Base-by-base conservation (phyloP, 2,329 filamentous ascomycete species). In the Helotiales sp. region DNA sequence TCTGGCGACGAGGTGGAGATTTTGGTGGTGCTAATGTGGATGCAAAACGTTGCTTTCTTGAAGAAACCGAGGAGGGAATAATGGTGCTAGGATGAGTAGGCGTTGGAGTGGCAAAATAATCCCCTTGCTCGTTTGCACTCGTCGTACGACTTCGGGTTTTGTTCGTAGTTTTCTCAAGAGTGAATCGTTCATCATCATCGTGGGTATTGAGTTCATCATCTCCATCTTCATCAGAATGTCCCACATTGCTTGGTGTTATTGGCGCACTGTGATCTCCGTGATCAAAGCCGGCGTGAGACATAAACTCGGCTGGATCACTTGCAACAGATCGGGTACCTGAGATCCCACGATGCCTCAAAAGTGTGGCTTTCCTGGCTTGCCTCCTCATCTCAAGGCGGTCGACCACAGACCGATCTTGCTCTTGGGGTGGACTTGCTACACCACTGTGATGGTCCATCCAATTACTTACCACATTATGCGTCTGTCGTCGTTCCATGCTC, bases 151-250 rank as follows among this genome's bases (percentile, higher is more conserved):
- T 65, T 24, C 52, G 54, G 10, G 56, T 73, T 68, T 13, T 72
- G 72, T 31, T 71, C 58, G 15, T 73, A 57, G 58, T 64, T 81
- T 75, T 63, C 76, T 76, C 67, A 75, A 70, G 68, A 69, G 50
- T 85, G 80, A 55, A 84, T 5, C 47, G 82, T 40, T 87, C 82
- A 30, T 86, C 85, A 56, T 93, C 89, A 55, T 91, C 89, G 55
- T 92, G 90, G 3, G 89, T 93, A 12, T 90, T 82, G n/a, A 93
- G 77, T 72, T 97, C 93, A 67, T 96, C 93, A 67, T 97, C 93
- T 0, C 91, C 91, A 48, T 60, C 61, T 12, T 52, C 58, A 51
- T 79, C 75, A 2, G 40, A 44, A 44, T 44, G 40, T 24, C 80
- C 42, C 27, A 56, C 50, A 55, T 48, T 30, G 40, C 47, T 17